Percentiles rank a stretch among this genome's conserved stretches.
These are phyloP conservation scores for Chaetoceros tenuissimus DNA, from an alignment of 108 stramenopile genomes.

Conservation along the genomic window DNA sequence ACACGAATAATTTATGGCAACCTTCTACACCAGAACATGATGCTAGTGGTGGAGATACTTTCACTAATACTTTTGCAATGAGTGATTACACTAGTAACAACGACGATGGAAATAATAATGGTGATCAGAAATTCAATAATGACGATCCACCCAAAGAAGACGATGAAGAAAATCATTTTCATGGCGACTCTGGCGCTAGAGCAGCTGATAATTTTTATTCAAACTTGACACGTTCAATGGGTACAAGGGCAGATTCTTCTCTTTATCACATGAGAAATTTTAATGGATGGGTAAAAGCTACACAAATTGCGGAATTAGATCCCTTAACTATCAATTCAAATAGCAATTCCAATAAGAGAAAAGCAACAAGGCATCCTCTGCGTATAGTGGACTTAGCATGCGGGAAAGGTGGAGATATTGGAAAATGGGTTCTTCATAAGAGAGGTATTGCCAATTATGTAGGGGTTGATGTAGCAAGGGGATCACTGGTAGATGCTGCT, in stretches of 20 bases:
- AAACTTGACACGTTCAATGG: conserved; percentile 42
- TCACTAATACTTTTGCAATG: neutral
- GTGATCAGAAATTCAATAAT: neutral
- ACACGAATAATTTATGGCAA: conserved; percentile 4
- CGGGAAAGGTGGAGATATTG: conserved; percentile 98
- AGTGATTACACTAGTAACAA: neutral
- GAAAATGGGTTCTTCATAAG: conserved; percentile 78
- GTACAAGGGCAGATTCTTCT: conserved; percentile 74
- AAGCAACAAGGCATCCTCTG: conserved; percentile 36
- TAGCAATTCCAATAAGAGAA: conserved; percentile 15
- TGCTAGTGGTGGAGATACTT: neutral
- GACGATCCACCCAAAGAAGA: conserved; percentile 2
- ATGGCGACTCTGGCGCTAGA: conserved; percentile 66
- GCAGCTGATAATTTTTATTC: conserved; percentile 85
- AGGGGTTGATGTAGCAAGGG: conserved; percentile 94
- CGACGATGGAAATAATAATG: neutral
- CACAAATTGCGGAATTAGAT: conserved; percentile 78
- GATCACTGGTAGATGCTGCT: conserved; percentile 89
- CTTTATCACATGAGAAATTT: conserved; percentile 93
- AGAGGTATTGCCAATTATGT: conserved; percentile 80
- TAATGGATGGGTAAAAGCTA: conserved; percentile 98
- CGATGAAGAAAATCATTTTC: conserved; percentile 31
- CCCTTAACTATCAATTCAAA: conserved; percentile 17
- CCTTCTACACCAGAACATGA: neutral
- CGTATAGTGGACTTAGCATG: conserved; percentile 94